These are phyloP conservation scores for Pseudophaeomoniella oleicola DNA, from an alignment of 2,329 filamentous ascomycete species.

Conservation along the genomic window DNA sequence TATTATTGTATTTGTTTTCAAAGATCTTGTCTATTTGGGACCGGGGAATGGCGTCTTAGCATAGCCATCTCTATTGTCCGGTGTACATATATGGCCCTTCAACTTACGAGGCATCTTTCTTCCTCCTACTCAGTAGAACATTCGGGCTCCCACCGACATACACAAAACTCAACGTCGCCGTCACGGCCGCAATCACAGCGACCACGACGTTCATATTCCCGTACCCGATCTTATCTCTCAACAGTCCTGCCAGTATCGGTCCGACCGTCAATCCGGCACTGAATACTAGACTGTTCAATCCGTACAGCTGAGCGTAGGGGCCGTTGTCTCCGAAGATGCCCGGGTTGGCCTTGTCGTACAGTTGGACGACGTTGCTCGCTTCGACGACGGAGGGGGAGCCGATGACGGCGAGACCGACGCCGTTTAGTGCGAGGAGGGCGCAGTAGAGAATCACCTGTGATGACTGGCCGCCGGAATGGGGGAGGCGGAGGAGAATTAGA, in stretches of 20 bases:
- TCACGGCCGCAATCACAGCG: slow-evolving; percentile 7
- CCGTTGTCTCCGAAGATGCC: slow-evolving; percentile 40
- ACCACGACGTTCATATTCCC: slow-evolving; percentile 11
- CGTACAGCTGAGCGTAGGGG: slow-evolving; percentile 52
- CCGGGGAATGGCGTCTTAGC: neutral
- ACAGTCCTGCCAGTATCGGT: slow-evolving; percentile 24
- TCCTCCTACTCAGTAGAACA: too few species aligned
- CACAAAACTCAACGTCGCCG: slow-evolving; percentile 9
- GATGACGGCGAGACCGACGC: slow-evolving; percentile 38
- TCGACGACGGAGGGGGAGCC: slow-evolving; percentile 43
- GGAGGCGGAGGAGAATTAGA: slow-evolving; percentile 12
- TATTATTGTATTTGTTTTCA: neutral
- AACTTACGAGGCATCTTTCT: neutral
- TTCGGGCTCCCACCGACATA: slow-evolving; percentile 10
- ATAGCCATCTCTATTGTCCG: neutral
- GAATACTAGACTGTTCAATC: slow-evolving; percentile 49
- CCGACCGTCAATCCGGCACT: slow-evolving; percentile 45
- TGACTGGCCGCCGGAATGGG: slow-evolving; percentile 11
- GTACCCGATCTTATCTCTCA: slow-evolving; percentile 10
- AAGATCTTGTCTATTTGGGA: neutral
- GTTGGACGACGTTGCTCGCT: slow-evolving; percentile 38
- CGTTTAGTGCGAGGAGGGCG: slow-evolving; percentile 30
- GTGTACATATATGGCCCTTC: neutral
- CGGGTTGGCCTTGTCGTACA: slow-evolving; percentile 40
- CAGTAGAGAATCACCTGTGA: slow-evolving; percentile 25